Evolutionary conservation across 208 protist species (phyloP).

Genomic region (Jaenimonas drosophilae): DNA sequence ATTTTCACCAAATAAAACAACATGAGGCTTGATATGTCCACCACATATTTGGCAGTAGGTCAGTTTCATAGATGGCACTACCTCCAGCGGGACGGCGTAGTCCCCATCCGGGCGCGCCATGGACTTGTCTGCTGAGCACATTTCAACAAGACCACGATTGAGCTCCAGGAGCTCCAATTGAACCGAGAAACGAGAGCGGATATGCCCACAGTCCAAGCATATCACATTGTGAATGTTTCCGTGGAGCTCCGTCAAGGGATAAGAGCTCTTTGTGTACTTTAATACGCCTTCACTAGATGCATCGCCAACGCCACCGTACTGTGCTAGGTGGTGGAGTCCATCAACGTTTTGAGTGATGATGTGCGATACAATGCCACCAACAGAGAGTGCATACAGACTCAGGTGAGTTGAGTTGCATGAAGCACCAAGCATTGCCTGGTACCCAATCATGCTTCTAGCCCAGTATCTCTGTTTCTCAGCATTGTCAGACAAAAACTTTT

Average conservation of each 20-base stretch:
- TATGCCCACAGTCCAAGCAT: constrained; percentile 41
- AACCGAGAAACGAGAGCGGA: constrained; percentile 29
- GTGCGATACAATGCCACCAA: constrained; percentile 20
- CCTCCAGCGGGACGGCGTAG: constrained; percentile 24
- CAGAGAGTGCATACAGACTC: constrained; percentile 24
- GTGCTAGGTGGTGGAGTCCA: constrained; percentile 69
- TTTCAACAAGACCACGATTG: constrained; percentile 25
- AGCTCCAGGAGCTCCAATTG: constrained; percentile 24
- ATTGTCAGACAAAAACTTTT: constrained; percentile 48
- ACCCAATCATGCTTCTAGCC: constrained; percentile 67
- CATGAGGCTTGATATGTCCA: constrained; percentile 63
- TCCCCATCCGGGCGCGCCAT: constrained; percentile 55
- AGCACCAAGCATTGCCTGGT: constrained; percentile 33
- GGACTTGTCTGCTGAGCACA: constrained; percentile 14
- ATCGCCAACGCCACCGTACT: constrained; percentile 33
- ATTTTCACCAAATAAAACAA: constrained; percentile 81
- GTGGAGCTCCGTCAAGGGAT: constrained; percentile 48
- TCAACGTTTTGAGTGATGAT: constrained; percentile 80
- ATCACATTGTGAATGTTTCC: constrained; percentile 64
- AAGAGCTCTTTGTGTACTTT: constrained; percentile 39
- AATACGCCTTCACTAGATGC: constrained; percentile 9
- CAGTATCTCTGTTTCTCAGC: constrained; percentile 69
- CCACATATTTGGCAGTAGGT: constrained; percentile 43
- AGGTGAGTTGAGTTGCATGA: constrained; percentile 59
- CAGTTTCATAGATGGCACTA: constrained; percentile 38